Base-by-base conservation (phyloP, 768 basidiomycete species). In the Crucibulum laeve region DNA sequence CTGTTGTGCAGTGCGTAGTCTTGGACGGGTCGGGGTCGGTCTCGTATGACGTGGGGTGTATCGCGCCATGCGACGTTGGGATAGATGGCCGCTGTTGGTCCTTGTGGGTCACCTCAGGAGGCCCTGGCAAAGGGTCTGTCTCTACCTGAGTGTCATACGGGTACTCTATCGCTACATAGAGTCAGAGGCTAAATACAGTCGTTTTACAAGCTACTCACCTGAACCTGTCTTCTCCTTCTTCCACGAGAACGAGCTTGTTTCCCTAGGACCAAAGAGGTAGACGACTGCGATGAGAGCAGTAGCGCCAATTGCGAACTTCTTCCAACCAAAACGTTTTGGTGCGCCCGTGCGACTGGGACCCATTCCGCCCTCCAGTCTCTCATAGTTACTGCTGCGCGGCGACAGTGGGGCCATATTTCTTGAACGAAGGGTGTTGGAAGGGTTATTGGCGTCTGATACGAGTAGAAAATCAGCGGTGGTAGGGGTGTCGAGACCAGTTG, bases 1-100 rank as follows among this genome's bases (percentile, higher is more conserved):
- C 78, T 0, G 61, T 43, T 0, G 74, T 74, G 67, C 93, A 97
- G 66, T 82, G 67, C 0, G 82, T 77, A 1, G 91, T 93, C 48
- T 75, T 76, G 25, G 75, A 62, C 0, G 79, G 84, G 64, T 95
- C 79, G 0, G 83, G 78, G 56, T 94, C 91, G 14, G 78, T 76
- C 35, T 82, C 83, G 52, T 77, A 82, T 0, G 88, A 82, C 3
- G 71, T 70, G 1, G 80, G 80, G 34, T 64, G 65, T 14, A 30
- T 25, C 37, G 26, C 18, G 30, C 42, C 25, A 32, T 18, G 19
- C 37, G 32, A 49, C 19, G 38, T 55, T 50, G 19, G 24, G 38
- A 7, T 41, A 37, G 17, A 42, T 44, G 40, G 45, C 39, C 23
- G 43, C 26, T 15, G 7, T 42, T 34, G 50, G 54, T 24, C 43